phyloP scores from a whole-genome alignment of 768 basidiomycete species.

The Hirschioporus abietinus region DNA sequence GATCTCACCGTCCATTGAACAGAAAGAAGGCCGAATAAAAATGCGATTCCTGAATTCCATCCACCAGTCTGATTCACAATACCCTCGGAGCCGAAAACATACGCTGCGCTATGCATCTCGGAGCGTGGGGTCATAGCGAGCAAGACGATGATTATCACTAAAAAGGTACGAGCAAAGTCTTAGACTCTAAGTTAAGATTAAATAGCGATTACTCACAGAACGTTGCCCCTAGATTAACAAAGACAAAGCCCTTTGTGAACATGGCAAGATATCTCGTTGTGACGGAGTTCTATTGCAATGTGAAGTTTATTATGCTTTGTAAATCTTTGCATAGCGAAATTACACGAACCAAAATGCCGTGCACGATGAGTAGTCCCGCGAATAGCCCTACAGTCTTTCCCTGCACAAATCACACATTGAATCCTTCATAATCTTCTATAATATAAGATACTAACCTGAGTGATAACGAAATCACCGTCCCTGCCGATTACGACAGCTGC shows the following conservation, averaged over 20 bases:
- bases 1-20: conserved; percentile 80
- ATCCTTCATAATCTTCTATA: background rate
- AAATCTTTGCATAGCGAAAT: background rate
- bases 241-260: conserved; percentile 74
- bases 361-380: conserved; percentile 66
- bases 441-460: conserved; percentile 30
- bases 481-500: conserved; percentile 64
- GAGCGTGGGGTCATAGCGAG: conserved; percentile 65
- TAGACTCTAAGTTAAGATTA: too few species aligned
- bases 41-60: conserved; percentile 73
- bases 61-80: conserved; percentile 77
- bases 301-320: background rate
- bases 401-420: conserved; percentile 17
- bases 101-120: conserved; percentile 76
- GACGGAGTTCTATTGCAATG: conserved; percentile 48
- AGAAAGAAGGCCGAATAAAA: conserved; percentile 77
- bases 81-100: conserved; percentile 76
- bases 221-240: conserved; percentile 81
- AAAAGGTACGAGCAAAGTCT: background rate
- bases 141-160: conserved; percentile 82
- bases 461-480: conserved; percentile 55
- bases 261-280: conserved; percentile 71
- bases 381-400: conserved; percentile 80
- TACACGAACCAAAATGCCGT: conserved; percentile 57
- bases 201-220: conserved; percentile 37